Conservation (phyloP, 2,329 filamentous ascomycete species). For the Emericellopsis atlantica region DNA sequence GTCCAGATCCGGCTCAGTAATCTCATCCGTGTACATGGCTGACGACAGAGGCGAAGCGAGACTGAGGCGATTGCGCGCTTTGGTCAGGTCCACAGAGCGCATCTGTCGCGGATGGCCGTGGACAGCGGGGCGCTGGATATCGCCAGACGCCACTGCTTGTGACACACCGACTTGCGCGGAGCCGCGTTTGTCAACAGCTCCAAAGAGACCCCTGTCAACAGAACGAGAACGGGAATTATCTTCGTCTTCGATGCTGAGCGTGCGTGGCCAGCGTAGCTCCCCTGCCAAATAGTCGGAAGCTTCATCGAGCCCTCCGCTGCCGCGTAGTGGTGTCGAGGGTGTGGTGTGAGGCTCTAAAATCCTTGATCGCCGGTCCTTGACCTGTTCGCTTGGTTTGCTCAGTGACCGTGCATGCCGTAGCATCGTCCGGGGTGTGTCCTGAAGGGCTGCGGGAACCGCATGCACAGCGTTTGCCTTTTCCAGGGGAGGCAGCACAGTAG, state of each 20-base stretch:
- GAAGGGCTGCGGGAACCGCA: not conserved
- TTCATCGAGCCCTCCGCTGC: conserved; percentile 7
- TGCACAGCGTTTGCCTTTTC: conserved; percentile 3
- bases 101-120: conserved; percentile 33
- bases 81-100: conserved; percentile 27
- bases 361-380: conserved; percentile 22
- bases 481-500: conserved; percentile 20
- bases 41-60: conserved; percentile 24
- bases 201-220: conserved; percentile 48
- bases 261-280: conserved; percentile 27
- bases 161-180: conserved; percentile 52
- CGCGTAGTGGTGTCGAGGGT: conserved; percentile 22
- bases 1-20: not conserved
- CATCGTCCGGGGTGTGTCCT: not conserved
- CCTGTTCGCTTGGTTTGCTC: conserved; percentile 27
- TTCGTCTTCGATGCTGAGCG: conserved; percentile 24
- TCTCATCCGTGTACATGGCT: conserved; percentile 10
- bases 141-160: conserved; percentile 49
- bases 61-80: conserved; percentile 12
- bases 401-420: conserved; percentile 28
- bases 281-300: conserved; percentile 22
- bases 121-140: conserved; percentile 23
- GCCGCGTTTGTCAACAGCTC: conserved; percentile 49
- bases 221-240: conserved; percentile 45
- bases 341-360: conserved; percentile 7